Evolutionary conservation across 371 early-diverging fungal genomes (phyloP), one percentile per base, ranked within the genome.

Genomic region (Mucor lusitanicus): DNA sequence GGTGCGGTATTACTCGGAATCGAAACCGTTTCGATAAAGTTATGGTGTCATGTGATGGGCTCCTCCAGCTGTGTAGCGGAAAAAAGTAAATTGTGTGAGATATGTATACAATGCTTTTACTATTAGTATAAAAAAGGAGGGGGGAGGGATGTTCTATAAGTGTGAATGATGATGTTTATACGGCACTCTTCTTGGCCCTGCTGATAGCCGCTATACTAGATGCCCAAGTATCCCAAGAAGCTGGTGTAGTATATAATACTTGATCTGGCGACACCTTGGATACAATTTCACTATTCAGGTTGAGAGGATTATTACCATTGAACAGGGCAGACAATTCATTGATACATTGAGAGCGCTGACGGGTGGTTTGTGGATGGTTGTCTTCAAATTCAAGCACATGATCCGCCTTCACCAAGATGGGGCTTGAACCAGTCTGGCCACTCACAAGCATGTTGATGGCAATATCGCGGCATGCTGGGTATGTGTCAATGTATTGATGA

Each of bases 401-500:
- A 6, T 54, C 11, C 25, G 61, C 21, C 23, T 63, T 59, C 27
- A 75, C 65, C 12, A 63, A 54, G 3, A 76, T 17, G n/a, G 77
- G 77, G 15, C 61, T 28, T 6, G 59, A 42, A 21, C 66, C 69
- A 3, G 74, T 70, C 39, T 67, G 68, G 33, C 76, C 79, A 48
- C 65, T 66, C 32, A 62, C 63, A 27, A 76, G 54, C 72, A 79
- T 71, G 44, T 76, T 76, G 61, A 72, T 64, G 13, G 75, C 72
- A 19, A 73, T 67, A 54, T 69, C 71, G 27, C 25, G 60, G 42
- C 80, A 80, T 8, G 40, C 46, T 6, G 76, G 70, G 54, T 74
- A 55, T 17, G 56, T 27, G 25, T 80, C 73, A 13, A 80, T 33
- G 39, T 67, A 75, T 9, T 60, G 56, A 28, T 77, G 75, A 11